phyloP scores from a whole-genome alignment of 257 asterid genomes.

The Ocimum tenuiflorum region DNA sequence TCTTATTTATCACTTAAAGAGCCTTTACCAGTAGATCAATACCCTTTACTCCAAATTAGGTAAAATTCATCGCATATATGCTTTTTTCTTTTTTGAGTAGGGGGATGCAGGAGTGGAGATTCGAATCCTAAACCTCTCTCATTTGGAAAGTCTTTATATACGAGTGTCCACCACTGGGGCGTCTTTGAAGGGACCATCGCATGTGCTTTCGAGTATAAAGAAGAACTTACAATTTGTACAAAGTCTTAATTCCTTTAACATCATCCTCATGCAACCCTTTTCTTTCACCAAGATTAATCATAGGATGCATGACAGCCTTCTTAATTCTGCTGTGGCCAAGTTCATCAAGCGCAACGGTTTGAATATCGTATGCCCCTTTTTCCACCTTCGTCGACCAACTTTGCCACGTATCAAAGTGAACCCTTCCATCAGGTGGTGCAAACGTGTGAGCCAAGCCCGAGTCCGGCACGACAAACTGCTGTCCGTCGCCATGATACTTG shows the following conservation, averaged over 20 bases:
- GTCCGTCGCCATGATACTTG: constrained; percentile 10
- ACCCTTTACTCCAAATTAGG: no score
- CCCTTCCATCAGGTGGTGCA: constrained; percentile 20
- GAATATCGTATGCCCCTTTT: not conserved
- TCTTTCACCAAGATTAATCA: not conserved
- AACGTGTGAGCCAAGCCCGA: constrained; percentile 14
- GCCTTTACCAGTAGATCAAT: no score
- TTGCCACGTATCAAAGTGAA: constrained; percentile 18
- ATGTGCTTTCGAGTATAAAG: no score
- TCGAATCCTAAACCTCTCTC: no score
- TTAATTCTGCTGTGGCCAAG: constrained; percentile 3
- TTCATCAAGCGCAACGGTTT: constrained; percentile 21
- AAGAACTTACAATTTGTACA: constrained; percentile 8
- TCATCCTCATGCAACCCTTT: constrained; percentile 16
- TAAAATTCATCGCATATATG: no score
- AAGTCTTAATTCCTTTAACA: constrained; percentile 10
- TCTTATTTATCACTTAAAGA: no score
- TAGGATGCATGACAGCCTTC: constrained; percentile 17
- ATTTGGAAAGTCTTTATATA: no score
- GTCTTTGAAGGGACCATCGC: no score
- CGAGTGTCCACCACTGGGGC: no score
- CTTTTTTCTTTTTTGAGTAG: no score
- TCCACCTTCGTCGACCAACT: not conserved
- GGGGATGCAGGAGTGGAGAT: no score
- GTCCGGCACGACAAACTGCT: not conserved